These are phyloP conservation scores for Triglochin maritima DNA, from an alignment of 106 monocot species.

Conservation along the genomic window DNA sequence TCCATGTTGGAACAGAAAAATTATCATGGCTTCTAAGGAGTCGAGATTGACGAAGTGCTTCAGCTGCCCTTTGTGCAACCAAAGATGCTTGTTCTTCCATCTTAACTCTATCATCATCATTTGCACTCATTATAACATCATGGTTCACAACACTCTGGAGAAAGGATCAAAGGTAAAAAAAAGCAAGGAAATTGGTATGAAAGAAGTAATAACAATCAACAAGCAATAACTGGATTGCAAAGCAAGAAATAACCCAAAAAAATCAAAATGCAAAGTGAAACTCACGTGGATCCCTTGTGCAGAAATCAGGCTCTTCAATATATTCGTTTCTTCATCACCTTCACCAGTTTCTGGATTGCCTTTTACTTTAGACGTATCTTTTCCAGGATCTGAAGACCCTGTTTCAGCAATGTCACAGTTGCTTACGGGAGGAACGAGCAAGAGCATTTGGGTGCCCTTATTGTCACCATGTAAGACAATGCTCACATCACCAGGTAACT, in stretches of 20 bases:
- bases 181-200: background rate
- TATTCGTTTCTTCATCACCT: constrained; percentile 41
- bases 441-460: background rate
- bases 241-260: background rate
- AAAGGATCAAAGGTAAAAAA: background rate
- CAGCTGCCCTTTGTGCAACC: constrained; percentile 85
- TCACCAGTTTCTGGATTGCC: constrained; percentile 16
- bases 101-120: constrained; percentile 53
- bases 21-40: constrained; percentile 61
- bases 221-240: background rate
- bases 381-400: constrained; percentile 2
- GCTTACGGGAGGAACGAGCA: constrained; percentile 1
- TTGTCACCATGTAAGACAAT: constrained; percentile 9
- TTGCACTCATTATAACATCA: constrained; percentile 82
- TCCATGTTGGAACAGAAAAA: constrained; percentile 88
- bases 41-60: constrained; percentile 72
- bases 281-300: constrained; percentile 86
- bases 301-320: constrained; percentile 66
- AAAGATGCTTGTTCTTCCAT: constrained; percentile 76
- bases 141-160: constrained; percentile 87
- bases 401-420: background rate
- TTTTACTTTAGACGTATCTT: constrained; percentile 8
- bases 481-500: constrained; percentile 57
- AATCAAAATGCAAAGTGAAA: background rate
- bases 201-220: too few species aligned